Evolutionary conservation across 2,329 filamentous ascomycete genomes (phyloP), one percentile per base, ranked within the genome.

Genomic region (Talaromyces pinophilus): DNA sequence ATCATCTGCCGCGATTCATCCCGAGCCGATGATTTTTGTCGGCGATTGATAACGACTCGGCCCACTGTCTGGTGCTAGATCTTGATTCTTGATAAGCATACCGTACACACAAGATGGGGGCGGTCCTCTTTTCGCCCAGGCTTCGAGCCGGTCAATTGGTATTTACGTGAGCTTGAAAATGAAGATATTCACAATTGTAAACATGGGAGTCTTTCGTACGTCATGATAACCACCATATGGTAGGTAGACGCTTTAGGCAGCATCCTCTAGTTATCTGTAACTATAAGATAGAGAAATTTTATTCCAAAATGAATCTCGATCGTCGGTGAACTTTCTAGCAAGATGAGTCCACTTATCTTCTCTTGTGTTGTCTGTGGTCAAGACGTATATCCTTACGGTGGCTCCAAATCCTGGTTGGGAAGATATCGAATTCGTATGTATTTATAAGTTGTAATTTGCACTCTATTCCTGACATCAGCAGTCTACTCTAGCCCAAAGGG

Each of bases 1-100:
- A 57, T 57, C 33, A 38, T 57, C 54, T 38, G 52, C 52, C 52
- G 52, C 52, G 52, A 57, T 22, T 38, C 30, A 57, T 57, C n/a
- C 28, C 52, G 33, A 57, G 54, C 54, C 30, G 54, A 57, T 22
- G 33, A 19, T 22, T 57, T 15, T 57, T 10, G 33, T 57, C 54
- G n/a, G 33, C 33, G 54, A 57, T 57, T 57, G 54, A 57, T 38
- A 57, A 40, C 33, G 33, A 22, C 15, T 55, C n/a, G 54, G 19
- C 54, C 33, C 54, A 25, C 54, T 22, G n/a, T 38, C 8, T 38
- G 11, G 54, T 57, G 54, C 30, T 55, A 22, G 30, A 33, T 55
- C 52, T 55, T 5, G 30, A 38, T 22, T 57, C n/a, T 57, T 57
- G 54, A 57, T 57, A 57, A 57, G 33, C 54, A 57, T 17, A 30